Evolutionary conservation across 2,329 filamentous ascomycete genomes (phyloP).

Genomic region (Colletotrichum lini): DNA sequence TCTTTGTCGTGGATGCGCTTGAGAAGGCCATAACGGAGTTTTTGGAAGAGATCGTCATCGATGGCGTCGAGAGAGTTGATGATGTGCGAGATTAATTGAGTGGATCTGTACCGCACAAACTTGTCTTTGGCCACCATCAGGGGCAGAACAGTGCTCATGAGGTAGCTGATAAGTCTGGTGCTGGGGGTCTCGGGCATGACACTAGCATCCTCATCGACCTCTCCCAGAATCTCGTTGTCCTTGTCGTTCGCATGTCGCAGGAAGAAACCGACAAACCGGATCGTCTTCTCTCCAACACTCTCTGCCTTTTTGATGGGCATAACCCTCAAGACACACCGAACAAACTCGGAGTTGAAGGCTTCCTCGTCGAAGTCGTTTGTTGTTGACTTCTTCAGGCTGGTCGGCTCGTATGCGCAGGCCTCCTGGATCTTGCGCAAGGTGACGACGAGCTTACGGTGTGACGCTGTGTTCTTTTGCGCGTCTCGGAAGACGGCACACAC

Average conservation of each 20-base stretch:
- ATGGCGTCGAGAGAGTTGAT: constrained; percentile 94
- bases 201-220: constrained; percentile 77
- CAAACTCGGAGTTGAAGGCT: constrained; percentile 89
- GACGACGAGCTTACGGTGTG: constrained; percentile 90
- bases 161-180: constrained; percentile 80
- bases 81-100: constrained; percentile 90
- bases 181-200: constrained; percentile 87
- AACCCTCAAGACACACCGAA: constrained; percentile 84
- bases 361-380: constrained; percentile 83
- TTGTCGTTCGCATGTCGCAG: constrained; percentile 79
- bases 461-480: constrained; percentile 90
- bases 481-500: constrained; percentile 82
- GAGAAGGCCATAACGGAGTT: constrained; percentile 82
- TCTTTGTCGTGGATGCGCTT: constrained; percentile 96
- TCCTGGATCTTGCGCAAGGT: constrained; percentile 93
- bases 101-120: constrained; percentile 88
- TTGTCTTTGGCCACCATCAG: constrained; percentile 93
- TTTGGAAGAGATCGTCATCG: constrained; percentile 91
- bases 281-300: constrained; percentile 84
- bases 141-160: constrained; percentile 81
- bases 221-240: constrained; percentile 77
- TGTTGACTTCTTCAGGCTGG: constrained; percentile 64
- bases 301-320: constrained; percentile 95
- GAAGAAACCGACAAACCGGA: constrained; percentile 91
- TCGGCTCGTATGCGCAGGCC: constrained; percentile 79